Evolutionary conservation across 1,139 yeast species (phyloP).

Genomic region (Candida gigantensis): DNA sequence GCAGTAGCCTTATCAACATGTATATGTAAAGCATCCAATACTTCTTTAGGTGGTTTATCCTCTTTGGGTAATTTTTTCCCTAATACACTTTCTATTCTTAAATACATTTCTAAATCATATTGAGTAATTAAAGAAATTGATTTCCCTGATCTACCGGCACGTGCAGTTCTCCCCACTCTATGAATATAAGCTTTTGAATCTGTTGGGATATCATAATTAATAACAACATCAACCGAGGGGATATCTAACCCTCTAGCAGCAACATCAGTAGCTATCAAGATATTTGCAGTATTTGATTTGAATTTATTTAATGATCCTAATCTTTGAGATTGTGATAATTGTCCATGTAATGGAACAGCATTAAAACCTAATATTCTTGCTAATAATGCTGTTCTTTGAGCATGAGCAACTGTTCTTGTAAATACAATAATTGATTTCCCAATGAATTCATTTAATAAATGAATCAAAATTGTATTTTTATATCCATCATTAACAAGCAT

Average conservation of each 20-base stretch:
- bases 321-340: conserved; percentile 87
- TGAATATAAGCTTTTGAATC: conserved; percentile 98
- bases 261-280: conserved; percentile 94
- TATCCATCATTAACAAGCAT: conserved; percentile 92
- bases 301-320: conserved; percentile 91
- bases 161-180: conserved; percentile 96
- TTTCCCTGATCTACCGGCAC: conserved; percentile 96
- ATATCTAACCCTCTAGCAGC: conserved; percentile 98
- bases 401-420: conserved; percentile 93
- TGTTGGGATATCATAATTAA: conserved; percentile 94
- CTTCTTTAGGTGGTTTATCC: conserved; percentile 69
- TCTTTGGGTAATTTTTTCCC: conserved; percentile 82
- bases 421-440: conserved; percentile 90
- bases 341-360: conserved; percentile 94
- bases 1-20: conserved; percentile 92
- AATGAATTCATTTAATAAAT: conserved; percentile 75
- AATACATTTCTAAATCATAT: conserved; percentile 84
- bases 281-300: conserved; percentile 79
- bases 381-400: conserved; percentile 84
- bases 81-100: conserved; percentile 85
- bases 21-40: conserved; percentile 75
- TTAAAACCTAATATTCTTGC: conserved; percentile 81
- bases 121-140: conserved; percentile 91
- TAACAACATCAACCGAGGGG: conserved; percentile 89
- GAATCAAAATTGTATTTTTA: conserved; percentile 84